These are phyloP conservation scores for Salix koriyanagi DNA, from an alignment of 345 rosid species.

Conservation along the genomic window DNA sequence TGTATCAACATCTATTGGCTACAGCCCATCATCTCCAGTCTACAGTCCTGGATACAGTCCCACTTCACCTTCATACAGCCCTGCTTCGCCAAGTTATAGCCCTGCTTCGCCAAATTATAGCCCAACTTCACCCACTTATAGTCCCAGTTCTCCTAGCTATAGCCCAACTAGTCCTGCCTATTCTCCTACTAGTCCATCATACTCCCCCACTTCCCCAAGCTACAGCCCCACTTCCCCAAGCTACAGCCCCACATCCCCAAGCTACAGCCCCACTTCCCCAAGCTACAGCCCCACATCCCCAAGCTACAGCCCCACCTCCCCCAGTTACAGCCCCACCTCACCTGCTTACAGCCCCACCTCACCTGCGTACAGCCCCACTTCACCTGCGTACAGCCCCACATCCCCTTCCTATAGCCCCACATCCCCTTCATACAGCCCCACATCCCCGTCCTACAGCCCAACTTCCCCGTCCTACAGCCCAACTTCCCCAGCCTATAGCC, in stretches of 20 bases:
- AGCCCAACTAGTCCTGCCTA: conserved; percentile 88
- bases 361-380: conserved; percentile 77
- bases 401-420: conserved; percentile 86
- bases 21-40: conserved; percentile 74
- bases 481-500: conserved; percentile 25
- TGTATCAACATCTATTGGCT: conserved; percentile 65
- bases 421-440: conserved; percentile 70
- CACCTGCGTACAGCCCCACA: conserved; percentile 80
- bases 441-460: conserved; percentile 56
- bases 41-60: conserved; percentile 74
- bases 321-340: conserved; percentile 70
- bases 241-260: conserved; percentile 78
- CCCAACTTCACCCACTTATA: conserved; percentile 84
- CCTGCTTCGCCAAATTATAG: conserved; percentile 82
- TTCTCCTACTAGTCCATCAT: conserved; percentile 58
- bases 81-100: conserved; percentile 78
- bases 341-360: conserved; percentile 83
- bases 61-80: conserved; percentile 77
- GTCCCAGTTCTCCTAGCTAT: conserved; percentile 82
- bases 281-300: conserved; percentile 77
- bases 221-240: conserved; percentile 71
- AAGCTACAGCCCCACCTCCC: conserved; percentile 68
- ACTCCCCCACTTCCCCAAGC: conserved; percentile 56
- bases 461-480: conserved; percentile 27
- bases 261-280: conserved; percentile 78